Percentiles rank a stretch among this genome's conserved stretches.
Evolutionary conservation across 352 stramenopile species (phyloP).

Genomic region (Phytophthora citrophthora): DNA sequence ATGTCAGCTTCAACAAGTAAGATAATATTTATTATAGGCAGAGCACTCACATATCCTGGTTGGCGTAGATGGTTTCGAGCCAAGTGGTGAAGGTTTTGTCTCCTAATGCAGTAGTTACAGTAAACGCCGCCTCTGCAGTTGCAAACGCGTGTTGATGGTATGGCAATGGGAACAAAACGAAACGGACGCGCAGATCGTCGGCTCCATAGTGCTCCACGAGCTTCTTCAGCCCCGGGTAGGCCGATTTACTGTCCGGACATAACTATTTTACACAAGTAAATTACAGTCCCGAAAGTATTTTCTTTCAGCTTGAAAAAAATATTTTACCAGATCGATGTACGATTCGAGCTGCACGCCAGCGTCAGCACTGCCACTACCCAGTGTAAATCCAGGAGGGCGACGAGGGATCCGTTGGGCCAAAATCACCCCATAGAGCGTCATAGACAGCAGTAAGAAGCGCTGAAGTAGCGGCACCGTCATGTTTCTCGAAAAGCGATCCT

Average conservation of each 20-base stretch:
- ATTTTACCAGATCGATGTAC: constrained; percentile 78
- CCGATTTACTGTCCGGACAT: constrained; percentile 75
- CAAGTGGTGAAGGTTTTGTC: constrained; percentile 66
- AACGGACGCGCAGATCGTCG: constrained; percentile 67
- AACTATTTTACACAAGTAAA: constrained; percentile 43
- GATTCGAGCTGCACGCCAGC: constrained; percentile 83
- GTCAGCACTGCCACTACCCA: constrained; percentile 52
- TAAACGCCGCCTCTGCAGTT: constrained; percentile 65
- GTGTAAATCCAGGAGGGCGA: constrained; percentile 67
- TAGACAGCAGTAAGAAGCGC: constrained; percentile 29
- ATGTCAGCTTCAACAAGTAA: not conserved
- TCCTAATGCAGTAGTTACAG: constrained; percentile 65
- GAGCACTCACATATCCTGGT: constrained; percentile 68
- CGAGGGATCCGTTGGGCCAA: constrained; percentile 49
- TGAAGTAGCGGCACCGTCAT: constrained; percentile 6
- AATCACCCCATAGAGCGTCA: constrained; percentile 17
- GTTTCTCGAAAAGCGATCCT: not conserved
- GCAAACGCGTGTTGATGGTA: constrained; percentile 83
- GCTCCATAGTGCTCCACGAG: constrained; percentile 59
- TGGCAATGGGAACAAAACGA: constrained; percentile 80
- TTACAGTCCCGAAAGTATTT: not conserved
- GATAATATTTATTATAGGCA: not conserved
- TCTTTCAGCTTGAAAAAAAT: not conserved
- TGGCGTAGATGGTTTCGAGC: constrained; percentile 82
- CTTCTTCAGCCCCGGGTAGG: constrained; percentile 72